Percentiles rank a stretch among this genome's conserved stretches.
Evolutionary conservation across 148 eudicot genomes (phyloP).

Genomic region (Hydrangea macrophylla): DNA sequence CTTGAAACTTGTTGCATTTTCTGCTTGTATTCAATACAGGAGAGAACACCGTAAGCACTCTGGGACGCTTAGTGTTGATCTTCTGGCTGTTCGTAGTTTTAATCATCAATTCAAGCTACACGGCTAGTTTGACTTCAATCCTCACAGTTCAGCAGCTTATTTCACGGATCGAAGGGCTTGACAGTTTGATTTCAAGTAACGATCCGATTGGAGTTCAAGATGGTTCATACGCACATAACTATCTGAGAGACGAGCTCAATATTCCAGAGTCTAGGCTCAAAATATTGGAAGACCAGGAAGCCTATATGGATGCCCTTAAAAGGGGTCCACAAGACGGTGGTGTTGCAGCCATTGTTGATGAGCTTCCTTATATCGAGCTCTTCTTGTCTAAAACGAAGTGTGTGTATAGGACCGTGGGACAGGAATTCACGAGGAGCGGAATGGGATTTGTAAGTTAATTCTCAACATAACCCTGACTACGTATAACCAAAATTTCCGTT

Average conservation of each 20-base stretch:
- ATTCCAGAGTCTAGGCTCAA: constrained; percentile 53
- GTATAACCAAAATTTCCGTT: no score
- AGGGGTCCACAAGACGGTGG: constrained; percentile 71
- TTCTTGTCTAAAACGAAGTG: constrained; percentile 54
- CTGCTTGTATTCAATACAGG: constrained; percentile 33
- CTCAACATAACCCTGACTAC: not conserved
- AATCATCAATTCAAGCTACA: constrained; percentile 82
- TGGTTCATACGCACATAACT: constrained; percentile 73
- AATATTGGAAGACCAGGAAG: constrained; percentile 35
- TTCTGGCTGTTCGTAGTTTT: constrained; percentile 82
- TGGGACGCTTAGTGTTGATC: constrained; percentile 68
- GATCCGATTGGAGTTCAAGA: constrained; percentile 79
- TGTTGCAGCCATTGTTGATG: constrained; percentile 87
- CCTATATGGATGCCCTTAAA: constrained; percentile 42
- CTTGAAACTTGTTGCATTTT: not conserved
- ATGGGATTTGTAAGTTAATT: constrained; percentile 89
- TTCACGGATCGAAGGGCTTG: constrained; percentile 63
- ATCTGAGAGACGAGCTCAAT: constrained; percentile 52
- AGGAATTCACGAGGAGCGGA: constrained; percentile 74
- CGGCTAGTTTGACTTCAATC: constrained; percentile 93
- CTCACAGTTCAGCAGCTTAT: constrained; percentile 77
- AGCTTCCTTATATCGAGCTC: constrained; percentile 71
- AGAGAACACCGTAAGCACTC: constrained; percentile 70
- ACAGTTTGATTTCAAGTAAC: constrained; percentile 53
- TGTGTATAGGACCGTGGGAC: constrained; percentile 54